These are phyloP conservation scores for Aquilaria yunnanensis DNA, from an alignment of 345 rosid species.

Conservation along the genomic window DNA sequence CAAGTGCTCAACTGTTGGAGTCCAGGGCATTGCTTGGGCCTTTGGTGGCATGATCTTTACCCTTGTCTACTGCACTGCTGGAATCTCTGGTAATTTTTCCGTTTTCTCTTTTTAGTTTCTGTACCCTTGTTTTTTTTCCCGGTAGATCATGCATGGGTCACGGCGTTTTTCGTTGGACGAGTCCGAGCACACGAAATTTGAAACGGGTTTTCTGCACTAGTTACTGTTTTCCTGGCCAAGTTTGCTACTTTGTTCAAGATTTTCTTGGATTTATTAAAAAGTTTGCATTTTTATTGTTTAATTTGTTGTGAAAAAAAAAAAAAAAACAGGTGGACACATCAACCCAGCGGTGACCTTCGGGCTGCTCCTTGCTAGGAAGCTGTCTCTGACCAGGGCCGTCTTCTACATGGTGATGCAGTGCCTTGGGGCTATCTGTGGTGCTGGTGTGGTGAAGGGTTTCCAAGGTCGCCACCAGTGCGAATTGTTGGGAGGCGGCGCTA, in stretches of 20 bases:
- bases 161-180: background rate
- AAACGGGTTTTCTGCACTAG: background rate
- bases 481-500: slow-evolving; percentile 50
- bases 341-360: slow-evolving; percentile 75
- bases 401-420: slow-evolving; percentile 65
- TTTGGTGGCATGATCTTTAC: slow-evolving; percentile 84
- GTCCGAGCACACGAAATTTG: background rate
- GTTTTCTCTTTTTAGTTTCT: background rate
- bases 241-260: background rate
- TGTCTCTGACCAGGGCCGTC: slow-evolving; percentile 56
- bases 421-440: slow-evolving; percentile 70
- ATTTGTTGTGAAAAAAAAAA: background rate
- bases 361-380: slow-evolving; percentile 57
- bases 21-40: slow-evolving; percentile 79
- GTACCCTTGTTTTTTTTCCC: background rate
- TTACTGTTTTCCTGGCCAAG: background rate
- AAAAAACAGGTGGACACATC: slow-evolving; percentile 55
- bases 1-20: slow-evolving; percentile 47
- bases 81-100: slow-evolving; percentile 48
- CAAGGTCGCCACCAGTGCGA: slow-evolving; percentile 22
- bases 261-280: background rate
- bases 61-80: slow-evolving; percentile 76
- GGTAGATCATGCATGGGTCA: no score
- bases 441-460: slow-evolving; percentile 67
- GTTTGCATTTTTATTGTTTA: slow-evolving; percentile 9